Evolutionary conservation across 192 early-diverging fungal species (phyloP), one percentile per base, ranked within the genome.

Genomic region (Backusella tarrabulga): DNA sequence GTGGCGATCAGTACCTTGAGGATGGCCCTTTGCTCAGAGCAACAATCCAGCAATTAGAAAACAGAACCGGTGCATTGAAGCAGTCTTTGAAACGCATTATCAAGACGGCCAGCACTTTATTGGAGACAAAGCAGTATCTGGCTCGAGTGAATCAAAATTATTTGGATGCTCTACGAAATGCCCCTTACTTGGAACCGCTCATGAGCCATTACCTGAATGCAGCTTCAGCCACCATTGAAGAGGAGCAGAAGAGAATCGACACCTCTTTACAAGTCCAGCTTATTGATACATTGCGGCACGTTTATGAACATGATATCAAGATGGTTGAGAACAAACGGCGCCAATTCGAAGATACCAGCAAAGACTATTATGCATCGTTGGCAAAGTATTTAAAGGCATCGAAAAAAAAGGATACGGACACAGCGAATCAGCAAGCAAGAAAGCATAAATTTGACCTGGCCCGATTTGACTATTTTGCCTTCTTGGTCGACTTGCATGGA

Each of bases 11-110:
- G 12, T 40, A 72, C 34, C 67, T 70, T 54, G 90, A 91, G 66
- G 92, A 93, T 78, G 92, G 90, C 1, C 92, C 92, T 8, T 54
- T 90, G 2, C 91, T 93, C 60, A 82, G 92, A 17, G 85, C 87
- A 4, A 91, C 89, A n/a, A 77, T 93, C 9, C 78, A 76, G 5
- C 80, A 84, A 26, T 83, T 88, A 12, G 92, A 93, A 74, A 87
- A 87, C 35, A 84, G 88, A 71, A 92, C 90, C 6, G 71, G 79
- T 41, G 74, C 77, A 17, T 84, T 93, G 41, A 91, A 87, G 67
- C 52, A 68, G 1, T 68, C 78, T 14, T 78, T 90, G 0, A 93
- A 93, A 76, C 79, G 85, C 42, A 78, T 89, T 44, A 67, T 86
- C 2, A 92, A 92, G 67, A 78, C 89, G 3, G 84, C 89, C 3